Evolutionary conservation across 306 rosid species (phyloP), one percentile per base, ranked within the genome.

Genomic region (Trifolium fragiferum): DNA sequence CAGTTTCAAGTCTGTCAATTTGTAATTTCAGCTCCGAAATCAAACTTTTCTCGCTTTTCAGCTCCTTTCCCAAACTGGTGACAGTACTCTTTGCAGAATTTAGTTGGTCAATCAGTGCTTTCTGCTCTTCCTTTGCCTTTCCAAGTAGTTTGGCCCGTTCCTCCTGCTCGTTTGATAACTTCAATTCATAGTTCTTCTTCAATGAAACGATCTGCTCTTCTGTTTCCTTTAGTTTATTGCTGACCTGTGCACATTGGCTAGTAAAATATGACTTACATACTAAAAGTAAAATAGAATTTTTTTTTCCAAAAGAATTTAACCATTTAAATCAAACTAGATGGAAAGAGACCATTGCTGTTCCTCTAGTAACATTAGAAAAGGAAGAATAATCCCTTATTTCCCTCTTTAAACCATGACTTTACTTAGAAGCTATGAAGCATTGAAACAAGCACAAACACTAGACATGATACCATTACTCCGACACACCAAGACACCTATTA

Each of bases 111-210:
- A 59, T 55, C 76, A 92, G 80, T 46, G 88, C 69, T 68, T 23
- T 84, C 76, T 86, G 87, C 81, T 86, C 98, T 77, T 89, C 93
- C 77, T 78, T 87, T 35, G 86, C 90, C 82, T 87, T 89, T 41
- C 72, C 81, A n/a, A 92, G 86, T 76, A 85, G 88, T 75, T 89
- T 86, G 20, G 84, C 63, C 70, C 54, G 81, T 80, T 92, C 92
- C 82, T 87, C 92, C 77, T 87, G 86, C 78, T 89, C 92, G 51
- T 67, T 76, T 62, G 59, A 83, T 70, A 92, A 86, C 89, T 86
- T 85, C 15, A 80, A 81, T 63, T 92, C 96, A 66, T 87, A 89
- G 84, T 73, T 78, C 76, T 68, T 89, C 86, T 77, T 87, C 78
- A 85, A 62, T 21, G 90, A 82, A 84, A 62, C 64, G 77, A 92